Evolutionary conservation across 2,329 filamentous ascomycete genomes (phyloP).

Genomic region (Claviceps quebecensis): DNA sequence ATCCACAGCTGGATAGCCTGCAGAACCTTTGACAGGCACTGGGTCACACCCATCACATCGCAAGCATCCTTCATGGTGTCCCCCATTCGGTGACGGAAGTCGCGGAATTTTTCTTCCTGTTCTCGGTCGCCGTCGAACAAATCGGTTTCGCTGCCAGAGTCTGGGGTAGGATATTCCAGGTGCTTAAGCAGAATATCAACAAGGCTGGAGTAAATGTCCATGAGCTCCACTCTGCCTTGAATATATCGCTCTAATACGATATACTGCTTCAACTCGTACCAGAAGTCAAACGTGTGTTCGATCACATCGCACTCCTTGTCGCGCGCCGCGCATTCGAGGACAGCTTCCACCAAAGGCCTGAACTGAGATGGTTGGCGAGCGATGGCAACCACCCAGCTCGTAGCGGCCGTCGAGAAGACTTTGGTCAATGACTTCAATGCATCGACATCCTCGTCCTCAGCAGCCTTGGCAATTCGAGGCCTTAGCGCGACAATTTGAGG

Average conservation of each 20-base stretch:
- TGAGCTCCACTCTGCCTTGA: constrained; percentile 59
- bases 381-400: constrained; percentile 87
- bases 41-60: constrained; percentile 85
- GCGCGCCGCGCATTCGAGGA: constrained; percentile 80
- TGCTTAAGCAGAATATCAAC: constrained; percentile 90
- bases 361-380: constrained; percentile 73
- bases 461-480: constrained; percentile 61
- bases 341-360: constrained; percentile 69
- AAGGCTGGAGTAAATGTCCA: constrained; percentile 74
- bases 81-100: constrained; percentile 94
- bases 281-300: constrained; percentile 88
- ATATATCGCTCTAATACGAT: constrained; percentile 83
- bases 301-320: constrained; percentile 87
- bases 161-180: constrained; percentile 70
- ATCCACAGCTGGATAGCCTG: constrained; percentile 81
- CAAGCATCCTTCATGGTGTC: constrained; percentile 96
- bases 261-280: constrained; percentile 97
- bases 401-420: constrained; percentile 83
- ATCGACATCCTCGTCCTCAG: constrained; percentile 71
- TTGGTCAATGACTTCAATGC: constrained; percentile 78
- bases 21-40: constrained; percentile 82
- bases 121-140: constrained; percentile 93
- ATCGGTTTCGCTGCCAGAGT: constrained; percentile 61
- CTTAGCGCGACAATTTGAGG: constrained; percentile 64
- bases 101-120: constrained; percentile 90